Percentiles rank a stretch among this genome's conserved stretches.
These are phyloP conservation scores for Colletotrichum shisoi DNA, from an alignment of 2,329 filamentous ascomycete species.

Conservation along the genomic window DNA sequence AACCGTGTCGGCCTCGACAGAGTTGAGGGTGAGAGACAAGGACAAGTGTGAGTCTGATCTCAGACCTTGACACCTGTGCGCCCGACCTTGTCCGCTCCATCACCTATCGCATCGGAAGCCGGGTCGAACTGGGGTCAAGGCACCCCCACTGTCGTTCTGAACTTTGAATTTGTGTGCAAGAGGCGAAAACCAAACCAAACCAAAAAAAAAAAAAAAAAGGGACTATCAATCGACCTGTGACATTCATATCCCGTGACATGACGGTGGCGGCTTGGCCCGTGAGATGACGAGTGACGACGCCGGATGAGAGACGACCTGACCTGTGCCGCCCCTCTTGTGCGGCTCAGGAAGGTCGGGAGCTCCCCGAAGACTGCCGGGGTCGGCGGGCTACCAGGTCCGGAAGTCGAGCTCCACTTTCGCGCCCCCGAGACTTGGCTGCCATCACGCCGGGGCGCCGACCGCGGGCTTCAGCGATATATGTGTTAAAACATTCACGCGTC, in stretches of 20 bases:
- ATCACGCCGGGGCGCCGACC: background rate
- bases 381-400: constrained; percentile 1
- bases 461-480: background rate
- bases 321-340: background rate
- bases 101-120: constrained; percentile 30
- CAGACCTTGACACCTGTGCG: background rate
- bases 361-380: background rate
- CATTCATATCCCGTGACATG: constrained; percentile 7
- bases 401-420: background rate
- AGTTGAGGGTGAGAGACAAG: background rate
- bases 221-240: constrained; percentile 14
- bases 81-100: constrained; percentile 7
- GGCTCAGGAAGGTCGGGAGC: constrained; percentile 2
- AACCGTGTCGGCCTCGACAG: constrained; percentile 4
- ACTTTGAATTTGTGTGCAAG: constrained; percentile 27
- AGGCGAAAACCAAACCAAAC: constrained; percentile 24
- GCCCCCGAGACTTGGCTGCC: background rate
- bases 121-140: constrained; percentile 22
- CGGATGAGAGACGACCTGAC: constrained; percentile 35
- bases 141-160: constrained; percentile 29
- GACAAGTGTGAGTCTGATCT: constrained; percentile 26
- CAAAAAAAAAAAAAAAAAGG: no score
- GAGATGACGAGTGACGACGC: constrained; percentile 17
- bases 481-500: background rate
- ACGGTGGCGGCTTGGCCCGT: constrained; percentile 25